Conservation (phyloP, 1,284 basidiomycete species). For the Boletus sp. region DNA sequence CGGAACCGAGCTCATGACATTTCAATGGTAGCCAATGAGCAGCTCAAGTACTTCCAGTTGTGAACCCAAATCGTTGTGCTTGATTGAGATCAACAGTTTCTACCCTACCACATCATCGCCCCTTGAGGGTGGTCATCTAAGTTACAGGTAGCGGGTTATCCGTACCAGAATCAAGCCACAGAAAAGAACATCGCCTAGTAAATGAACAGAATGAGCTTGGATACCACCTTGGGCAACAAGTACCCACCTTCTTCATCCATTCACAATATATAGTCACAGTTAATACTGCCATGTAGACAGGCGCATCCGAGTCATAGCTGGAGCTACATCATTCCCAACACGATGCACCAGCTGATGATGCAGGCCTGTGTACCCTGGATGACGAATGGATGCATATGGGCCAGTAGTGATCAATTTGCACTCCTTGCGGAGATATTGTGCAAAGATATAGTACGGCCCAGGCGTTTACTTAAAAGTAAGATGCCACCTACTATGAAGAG, state of each 20-base stretch:
- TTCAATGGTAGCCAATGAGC: too few relatives aligned
- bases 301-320: too few relatives aligned
- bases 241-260: constrained; percentile 19
- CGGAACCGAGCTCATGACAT: background rate
- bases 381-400: constrained; percentile 27
- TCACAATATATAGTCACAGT: constrained; percentile 14
- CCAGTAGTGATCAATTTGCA: constrained; percentile 26
- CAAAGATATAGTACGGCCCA: constrained; percentile 26
- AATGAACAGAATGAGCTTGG: constrained; percentile 20
- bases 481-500: constrained; percentile 14
- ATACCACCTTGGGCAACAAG: constrained; percentile 17
- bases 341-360: constrained; percentile 5
- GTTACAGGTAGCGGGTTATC: background rate
- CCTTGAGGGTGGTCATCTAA: too few relatives aligned
- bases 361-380: constrained; percentile 23
- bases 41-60: too few relatives aligned
- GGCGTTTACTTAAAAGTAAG: constrained; percentile 17
- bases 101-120: too few relatives aligned
- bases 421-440: constrained; percentile 18
- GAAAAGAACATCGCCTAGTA: background rate
- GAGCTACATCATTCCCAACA: too few relatives aligned
- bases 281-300: constrained; percentile 3
- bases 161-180: background rate
- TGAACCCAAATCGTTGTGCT: too few relatives aligned
- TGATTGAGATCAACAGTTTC: too few relatives aligned